These are phyloP conservation scores for Triticum timopheevii DNA, from an alignment of 176 grass and related monocot species.

Conservation along the genomic window DNA sequence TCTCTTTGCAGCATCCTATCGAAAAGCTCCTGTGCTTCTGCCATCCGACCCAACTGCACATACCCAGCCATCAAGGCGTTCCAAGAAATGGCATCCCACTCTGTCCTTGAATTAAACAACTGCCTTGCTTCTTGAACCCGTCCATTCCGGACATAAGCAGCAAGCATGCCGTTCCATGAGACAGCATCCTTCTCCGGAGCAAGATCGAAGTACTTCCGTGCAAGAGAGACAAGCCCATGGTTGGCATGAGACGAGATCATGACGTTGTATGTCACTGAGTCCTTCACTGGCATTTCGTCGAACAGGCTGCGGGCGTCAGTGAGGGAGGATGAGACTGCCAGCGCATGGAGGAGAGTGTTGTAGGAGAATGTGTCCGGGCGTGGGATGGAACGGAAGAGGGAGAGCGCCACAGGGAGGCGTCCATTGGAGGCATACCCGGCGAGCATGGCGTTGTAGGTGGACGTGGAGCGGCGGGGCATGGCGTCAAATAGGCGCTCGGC, in stretches of 20 bases:
- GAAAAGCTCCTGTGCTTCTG: conserved; percentile 57
- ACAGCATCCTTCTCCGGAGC: conserved; percentile 63
- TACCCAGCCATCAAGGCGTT: conserved; percentile 81
- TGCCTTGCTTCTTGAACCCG: conserved; percentile 50
- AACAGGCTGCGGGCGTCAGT: conserved; percentile 61
- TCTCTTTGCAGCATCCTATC: conserved; percentile 75
- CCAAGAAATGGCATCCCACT: conserved; percentile 90
- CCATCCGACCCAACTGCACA: conserved; percentile 53
- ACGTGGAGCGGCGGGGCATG: conserved; percentile 68
- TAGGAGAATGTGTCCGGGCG: conserved; percentile 72
- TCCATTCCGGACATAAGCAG: conserved; percentile 74
- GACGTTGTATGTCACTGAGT: conserved; percentile 69
- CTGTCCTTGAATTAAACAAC: conserved; percentile 63
- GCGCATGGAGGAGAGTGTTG: conserved; percentile 71
- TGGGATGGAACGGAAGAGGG: conserved; percentile 61
- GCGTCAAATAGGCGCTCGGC: conserved; percentile 67
- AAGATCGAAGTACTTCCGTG: conserved; percentile 71
- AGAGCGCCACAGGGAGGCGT: conserved; percentile 43
- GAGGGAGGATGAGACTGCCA: conserved; percentile 54
- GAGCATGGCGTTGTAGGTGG: conserved; percentile 91
- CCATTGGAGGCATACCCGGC: conserved; percentile 74
- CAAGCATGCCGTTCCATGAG: conserved; percentile 86
- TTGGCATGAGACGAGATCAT: conserved; percentile 85
- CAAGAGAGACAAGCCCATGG: conserved; percentile 59
- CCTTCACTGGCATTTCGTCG: conserved; percentile 71